Conservation (phyloP, 2,329 filamentous ascomycete species). For the Fusarium anguioides region DNA sequence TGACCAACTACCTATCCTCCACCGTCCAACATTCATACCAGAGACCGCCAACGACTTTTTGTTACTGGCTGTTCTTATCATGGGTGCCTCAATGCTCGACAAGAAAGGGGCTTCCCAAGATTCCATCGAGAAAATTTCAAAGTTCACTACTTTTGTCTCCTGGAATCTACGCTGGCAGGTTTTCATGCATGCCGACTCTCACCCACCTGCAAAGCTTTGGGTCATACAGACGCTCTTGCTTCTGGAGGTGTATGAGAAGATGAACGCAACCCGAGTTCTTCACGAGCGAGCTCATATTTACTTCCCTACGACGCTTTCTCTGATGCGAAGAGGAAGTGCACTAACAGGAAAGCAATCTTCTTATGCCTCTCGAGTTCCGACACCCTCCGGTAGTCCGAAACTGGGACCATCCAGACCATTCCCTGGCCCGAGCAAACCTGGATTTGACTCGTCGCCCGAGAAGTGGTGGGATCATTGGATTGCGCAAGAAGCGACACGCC, state of each 20-base stretch:
- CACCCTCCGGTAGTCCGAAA: conserved; percentile 39
- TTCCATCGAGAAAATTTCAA: conserved; percentile 42
- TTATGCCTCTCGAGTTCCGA: conserved; percentile 42
- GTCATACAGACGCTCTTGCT: conserved; percentile 45
- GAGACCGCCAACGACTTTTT: conserved; percentile 46
- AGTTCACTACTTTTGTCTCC: conserved; percentile 46
- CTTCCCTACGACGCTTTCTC: conserved; percentile 44
- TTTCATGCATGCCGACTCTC: conserved; percentile 46
- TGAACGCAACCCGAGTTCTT: conserved; percentile 44
- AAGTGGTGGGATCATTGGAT: conserved; percentile 49
- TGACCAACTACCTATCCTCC: conserved; percentile 44
- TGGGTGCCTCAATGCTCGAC: conserved; percentile 46
- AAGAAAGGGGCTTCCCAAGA: conserved; percentile 35
- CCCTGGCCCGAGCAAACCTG: conserved; percentile 18
- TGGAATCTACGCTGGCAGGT: conserved; percentile 47
- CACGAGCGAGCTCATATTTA: conserved; percentile 47
- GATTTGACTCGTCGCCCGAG: conserved; percentile 41
- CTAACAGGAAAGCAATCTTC: conserved; percentile 45
- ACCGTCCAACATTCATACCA: conserved; percentile 43
- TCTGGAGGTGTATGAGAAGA: conserved; percentile 45
- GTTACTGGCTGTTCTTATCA: conserved; percentile 43
- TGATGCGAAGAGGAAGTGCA: conserved; percentile 45
- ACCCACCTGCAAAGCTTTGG: conserved; percentile 45
- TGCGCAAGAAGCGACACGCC: conserved; percentile 45
- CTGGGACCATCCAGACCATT: conserved; percentile 28